Percentiles rank a stretch among this genome's conserved stretches.
Evolutionary conservation across 78 protist genomes (phyloP).

Genomic region (Ministeria vibrans): DNA sequence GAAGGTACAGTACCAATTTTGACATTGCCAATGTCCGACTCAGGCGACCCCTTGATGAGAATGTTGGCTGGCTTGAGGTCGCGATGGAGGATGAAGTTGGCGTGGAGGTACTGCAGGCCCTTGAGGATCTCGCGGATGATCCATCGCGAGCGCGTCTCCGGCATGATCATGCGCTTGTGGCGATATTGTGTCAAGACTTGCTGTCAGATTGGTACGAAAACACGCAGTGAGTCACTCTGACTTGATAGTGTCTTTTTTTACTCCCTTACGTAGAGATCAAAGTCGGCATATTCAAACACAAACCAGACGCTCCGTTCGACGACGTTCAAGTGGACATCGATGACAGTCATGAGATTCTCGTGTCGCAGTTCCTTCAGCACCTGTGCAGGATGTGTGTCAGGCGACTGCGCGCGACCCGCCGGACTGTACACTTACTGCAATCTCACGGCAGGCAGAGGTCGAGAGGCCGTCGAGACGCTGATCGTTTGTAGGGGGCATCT

Average conservation of each 20-base stretch:
- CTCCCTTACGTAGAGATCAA: slow-evolving; percentile 51
- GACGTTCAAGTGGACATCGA: slow-evolving; percentile 8
- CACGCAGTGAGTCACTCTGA: not conserved
- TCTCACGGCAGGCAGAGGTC: slow-evolving; percentile 18
- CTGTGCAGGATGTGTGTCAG: not conserved
- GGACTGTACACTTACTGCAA: not conserved
- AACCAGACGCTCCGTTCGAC: slow-evolving; percentile 10
- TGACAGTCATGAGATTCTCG: slow-evolving; percentile 4
- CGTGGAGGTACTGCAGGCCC: slow-evolving; percentile 88
- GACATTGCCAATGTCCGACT: too few relatives aligned
- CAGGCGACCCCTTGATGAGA: slow-evolving; percentile 40
- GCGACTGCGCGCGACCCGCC: not conserved
- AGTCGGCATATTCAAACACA: slow-evolving; percentile 75
- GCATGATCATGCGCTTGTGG: slow-evolving; percentile 36
- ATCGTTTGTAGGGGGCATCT: too few relatives aligned
- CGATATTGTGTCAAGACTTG: slow-evolving; percentile 7
- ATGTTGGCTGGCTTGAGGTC: slow-evolving; percentile 74
- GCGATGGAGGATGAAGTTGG: slow-evolving; percentile 80
- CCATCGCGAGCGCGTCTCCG: too few relatives aligned
- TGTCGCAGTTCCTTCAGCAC: not conserved
- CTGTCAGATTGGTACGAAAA: not conserved
- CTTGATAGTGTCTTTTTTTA: too few relatives aligned
- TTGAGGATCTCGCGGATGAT: slow-evolving; percentile 78
- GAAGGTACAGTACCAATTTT: too few relatives aligned
- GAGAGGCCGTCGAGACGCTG: slow-evolving; percentile 10